Base-by-base conservation (phyloP, 306 rosid species). In the Herpetospermum pedunculosum region DNA sequence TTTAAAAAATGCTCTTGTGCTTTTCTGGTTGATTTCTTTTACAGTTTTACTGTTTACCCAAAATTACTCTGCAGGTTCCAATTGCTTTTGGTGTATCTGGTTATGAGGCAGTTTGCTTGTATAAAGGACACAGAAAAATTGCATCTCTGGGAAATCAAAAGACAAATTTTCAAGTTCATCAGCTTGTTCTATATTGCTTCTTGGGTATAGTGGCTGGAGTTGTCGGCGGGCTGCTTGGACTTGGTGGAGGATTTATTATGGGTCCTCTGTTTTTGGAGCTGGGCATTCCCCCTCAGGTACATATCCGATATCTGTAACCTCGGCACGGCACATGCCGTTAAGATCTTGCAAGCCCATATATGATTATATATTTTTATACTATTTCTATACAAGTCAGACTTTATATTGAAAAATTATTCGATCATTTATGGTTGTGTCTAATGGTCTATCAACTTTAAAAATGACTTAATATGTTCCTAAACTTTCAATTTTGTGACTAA, bases 161-260 rank as follows among this genome's bases (percentile, higher is more conserved):
- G 70, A 81, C 81, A 78, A 7, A 65, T 34, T 94, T 83, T 76
- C 74, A 49, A 75, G 84, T 81, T 77, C 11, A 77, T 53, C 92
- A 85, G 84, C 84, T 94, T 77, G 3, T 76, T 54, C 43, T 83
- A 60, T 91, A 91, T 75, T 89, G 96, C 78, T 16, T 80, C 70
- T 75, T 78, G 34, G 99, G 97, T 4, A 0, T 94, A 23, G 4
- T 94, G 37, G 99, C 97, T 4, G 99, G 99, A 58, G 2, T 94
- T 30, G 92, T 91, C 18, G 99, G 99, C 50, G 99, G 99, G 41
- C 67, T 94, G 84, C 89, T 94, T 21, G 99, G 99, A 67, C 83
- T 94, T 16, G 99, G 99, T 72, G 99, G 99, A 48, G 99, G 99
- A 38, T 94, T 88, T 40, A 77, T 94, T 41, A 91, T 94, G 97